Conservation (phyloP, 176 grass and related monocot species). For the Saccharum spontaneum region DNA sequence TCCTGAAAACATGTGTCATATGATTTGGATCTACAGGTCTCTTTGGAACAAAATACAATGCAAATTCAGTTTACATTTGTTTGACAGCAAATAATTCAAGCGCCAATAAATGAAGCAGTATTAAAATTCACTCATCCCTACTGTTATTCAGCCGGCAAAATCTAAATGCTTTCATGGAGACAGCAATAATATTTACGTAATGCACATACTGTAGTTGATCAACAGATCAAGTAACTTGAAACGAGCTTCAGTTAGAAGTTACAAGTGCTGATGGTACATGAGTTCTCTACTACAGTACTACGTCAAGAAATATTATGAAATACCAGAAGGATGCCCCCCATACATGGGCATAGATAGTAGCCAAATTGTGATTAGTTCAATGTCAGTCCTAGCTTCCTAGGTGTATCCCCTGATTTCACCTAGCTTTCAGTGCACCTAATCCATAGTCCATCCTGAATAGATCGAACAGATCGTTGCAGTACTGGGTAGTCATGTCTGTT, state of each 20-base stretch:
- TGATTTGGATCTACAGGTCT: too few species aligned
- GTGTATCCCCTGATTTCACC: slow-evolving; percentile 48
- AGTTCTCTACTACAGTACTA: slow-evolving; percentile 35
- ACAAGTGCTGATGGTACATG: slow-evolving; percentile 40
- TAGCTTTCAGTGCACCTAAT: not conserved
- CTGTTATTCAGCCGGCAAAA: slow-evolving; percentile 17
- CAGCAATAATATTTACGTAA: not conserved
- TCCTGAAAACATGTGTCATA: too few species aligned
- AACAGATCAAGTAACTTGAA: slow-evolving; percentile 29
- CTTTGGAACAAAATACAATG: too few species aligned
- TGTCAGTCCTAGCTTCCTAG: slow-evolving; percentile 86
- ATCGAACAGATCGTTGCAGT: too few species aligned
- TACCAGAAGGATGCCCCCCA: slow-evolving; percentile 7
- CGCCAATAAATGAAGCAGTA: too few species aligned
- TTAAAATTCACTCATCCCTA: not conserved
- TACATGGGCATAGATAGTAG: slow-evolving; percentile 23
- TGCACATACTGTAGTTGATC: not conserved
- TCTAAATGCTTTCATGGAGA: not conserved
- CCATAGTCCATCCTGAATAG: too few species aligned
- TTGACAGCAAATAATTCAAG: not conserved
- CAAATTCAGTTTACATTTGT: not conserved
- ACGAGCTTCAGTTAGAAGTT: slow-evolving; percentile 39
- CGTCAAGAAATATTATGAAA: slow-evolving; percentile 47
- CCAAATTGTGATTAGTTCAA: slow-evolving; percentile 63
- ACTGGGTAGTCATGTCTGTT: too few species aligned